Percentiles rank a stretch among this genome's conserved stretches.
phyloP scores from a whole-genome alignment of 2,329 filamentous ascomycete genomes.

The Hypoxylon sp. region DNA sequence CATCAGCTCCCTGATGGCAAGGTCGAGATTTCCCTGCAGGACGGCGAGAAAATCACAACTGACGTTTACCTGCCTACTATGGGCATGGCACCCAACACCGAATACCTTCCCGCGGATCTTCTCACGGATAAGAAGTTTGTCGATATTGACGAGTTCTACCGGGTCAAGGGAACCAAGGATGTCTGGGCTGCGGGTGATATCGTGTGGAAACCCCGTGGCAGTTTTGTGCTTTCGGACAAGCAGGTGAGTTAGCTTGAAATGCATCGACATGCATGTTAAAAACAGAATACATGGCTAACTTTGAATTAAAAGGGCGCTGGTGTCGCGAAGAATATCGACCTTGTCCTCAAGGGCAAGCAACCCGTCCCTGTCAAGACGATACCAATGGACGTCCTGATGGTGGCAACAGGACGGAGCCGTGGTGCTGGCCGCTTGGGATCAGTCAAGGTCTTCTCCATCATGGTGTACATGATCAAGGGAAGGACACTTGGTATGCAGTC shows the following conservation, averaged over 20 bases:
- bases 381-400: conserved; percentile 65
- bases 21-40: conserved; percentile 64
- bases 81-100: conserved; percentile 69
- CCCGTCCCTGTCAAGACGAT: conserved; percentile 63
- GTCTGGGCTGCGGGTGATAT: conserved; percentile 71
- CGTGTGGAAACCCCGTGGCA: conserved; percentile 64
- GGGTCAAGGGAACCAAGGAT: conserved; percentile 61
- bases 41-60: conserved; percentile 64
- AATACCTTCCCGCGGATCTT: conserved; percentile 63
- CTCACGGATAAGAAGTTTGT: conserved; percentile 63
- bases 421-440: conserved; percentile 65
- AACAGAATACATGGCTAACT: conserved; percentile 2
- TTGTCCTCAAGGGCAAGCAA: conserved; percentile 61
- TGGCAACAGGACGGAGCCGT: conserved; percentile 65
- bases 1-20: conserved; percentile 59
- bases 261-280: not conserved
- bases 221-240: conserved; percentile 63
- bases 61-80: conserved; percentile 72
- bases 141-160: conserved; percentile 66
- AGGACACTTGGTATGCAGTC: conserved; percentile 64
- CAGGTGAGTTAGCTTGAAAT: conserved; percentile 58
- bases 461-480: conserved; percentile 68
- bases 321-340: conserved; percentile 69
- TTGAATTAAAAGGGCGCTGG: conserved; percentile 59
- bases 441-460: conserved; percentile 65